Conservation (phyloP, 192 early-diverging fungal species). For the Phycomyces nitens region DNA sequence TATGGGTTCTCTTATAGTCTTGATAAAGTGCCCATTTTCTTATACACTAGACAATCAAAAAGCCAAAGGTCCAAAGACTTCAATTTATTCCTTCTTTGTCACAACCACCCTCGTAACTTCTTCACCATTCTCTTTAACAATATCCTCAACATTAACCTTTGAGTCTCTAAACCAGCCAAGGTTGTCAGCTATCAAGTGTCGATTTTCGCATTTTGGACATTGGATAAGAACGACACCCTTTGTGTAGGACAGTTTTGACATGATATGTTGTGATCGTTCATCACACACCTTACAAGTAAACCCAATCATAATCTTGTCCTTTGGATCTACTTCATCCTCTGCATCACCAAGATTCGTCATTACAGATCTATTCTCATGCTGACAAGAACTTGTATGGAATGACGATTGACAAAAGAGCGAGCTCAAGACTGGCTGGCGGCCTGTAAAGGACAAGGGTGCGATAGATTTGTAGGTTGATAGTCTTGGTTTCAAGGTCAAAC, state of each 20-base stretch:
- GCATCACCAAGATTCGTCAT: background rate
- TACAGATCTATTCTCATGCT: background rate
- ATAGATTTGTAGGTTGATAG: too few relatives aligned
- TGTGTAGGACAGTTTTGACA: constrained; percentile 88
- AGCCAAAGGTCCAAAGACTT: too few relatives aligned
- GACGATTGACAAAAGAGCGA: background rate
- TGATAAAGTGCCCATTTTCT: too few relatives aligned
- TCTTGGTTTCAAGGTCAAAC: too few relatives aligned
- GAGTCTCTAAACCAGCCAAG: constrained; percentile 88
- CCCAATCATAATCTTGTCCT: constrained; percentile 70
- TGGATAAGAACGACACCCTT: constrained; percentile 92
- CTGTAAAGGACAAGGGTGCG: background rate
- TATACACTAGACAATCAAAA: too few relatives aligned
- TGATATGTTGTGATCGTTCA: constrained; percentile 79
- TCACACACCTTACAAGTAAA: constrained; percentile 96
- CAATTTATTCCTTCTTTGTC: constrained; percentile 6
- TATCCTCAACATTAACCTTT: constrained; percentile 73
- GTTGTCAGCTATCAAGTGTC: constrained; percentile 96
- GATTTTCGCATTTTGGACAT: constrained; percentile 86
- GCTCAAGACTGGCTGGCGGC: background rate
- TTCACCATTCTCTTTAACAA: constrained; percentile 76
- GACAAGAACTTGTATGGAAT: background rate
- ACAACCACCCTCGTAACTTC: constrained; percentile 49
- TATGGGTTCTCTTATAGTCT: too few relatives aligned
- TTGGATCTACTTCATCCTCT: constrained; percentile 33